A percentile compares a stretch with the other conserved stretches of the same genome.
These are phyloP conservation scores for Gymnopilus dilepis DNA, from an alignment of 768 basidiomycete genomes.

Conservation along the genomic window DNA sequence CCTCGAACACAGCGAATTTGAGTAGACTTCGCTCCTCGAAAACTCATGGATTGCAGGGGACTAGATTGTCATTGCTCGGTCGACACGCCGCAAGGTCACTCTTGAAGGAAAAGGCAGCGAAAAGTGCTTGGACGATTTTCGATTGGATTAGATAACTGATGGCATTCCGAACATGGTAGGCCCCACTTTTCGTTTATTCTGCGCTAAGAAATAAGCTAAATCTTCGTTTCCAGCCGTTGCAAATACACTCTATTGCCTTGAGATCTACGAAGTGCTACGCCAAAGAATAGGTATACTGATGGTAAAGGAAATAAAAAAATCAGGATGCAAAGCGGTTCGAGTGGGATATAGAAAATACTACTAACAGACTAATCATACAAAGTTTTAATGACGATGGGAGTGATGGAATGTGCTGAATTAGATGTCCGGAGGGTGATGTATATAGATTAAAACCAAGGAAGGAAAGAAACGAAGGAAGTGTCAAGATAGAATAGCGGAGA, in stretches of 20 bases:
- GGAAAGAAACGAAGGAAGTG: not conserved
- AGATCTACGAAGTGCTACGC: not conserved
- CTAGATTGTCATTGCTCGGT: no score
- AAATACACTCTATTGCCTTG: not conserved
- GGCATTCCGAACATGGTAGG: no score
- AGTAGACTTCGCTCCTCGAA: no score
- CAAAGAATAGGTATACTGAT: slow-evolving; percentile 21
- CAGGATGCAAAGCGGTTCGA: slow-evolving; percentile 8
- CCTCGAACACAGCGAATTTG: no score
- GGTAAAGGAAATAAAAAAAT: slow-evolving; percentile 11
- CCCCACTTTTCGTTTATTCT: no score
- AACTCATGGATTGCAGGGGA: no score
- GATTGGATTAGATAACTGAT: no score
- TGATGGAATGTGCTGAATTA: slow-evolving; percentile 31
- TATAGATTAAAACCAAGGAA: slow-evolving; percentile 25
- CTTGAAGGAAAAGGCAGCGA: no score
- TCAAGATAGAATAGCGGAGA: slow-evolving; percentile 5
- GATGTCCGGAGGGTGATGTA: slow-evolving; percentile 29
- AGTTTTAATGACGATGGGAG: slow-evolving; percentile 27
- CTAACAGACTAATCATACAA: slow-evolving; percentile 26
- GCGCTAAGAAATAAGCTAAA: no score
- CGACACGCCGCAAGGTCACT: no score
- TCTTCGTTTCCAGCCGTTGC: not conserved
- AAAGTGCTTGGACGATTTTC: no score
- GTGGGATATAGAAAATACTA: slow-evolving; percentile 19